These are phyloP conservation scores for Camillea tinctor DNA, from an alignment of 2,329 filamentous ascomycete genomes.

Conservation along the genomic window DNA sequence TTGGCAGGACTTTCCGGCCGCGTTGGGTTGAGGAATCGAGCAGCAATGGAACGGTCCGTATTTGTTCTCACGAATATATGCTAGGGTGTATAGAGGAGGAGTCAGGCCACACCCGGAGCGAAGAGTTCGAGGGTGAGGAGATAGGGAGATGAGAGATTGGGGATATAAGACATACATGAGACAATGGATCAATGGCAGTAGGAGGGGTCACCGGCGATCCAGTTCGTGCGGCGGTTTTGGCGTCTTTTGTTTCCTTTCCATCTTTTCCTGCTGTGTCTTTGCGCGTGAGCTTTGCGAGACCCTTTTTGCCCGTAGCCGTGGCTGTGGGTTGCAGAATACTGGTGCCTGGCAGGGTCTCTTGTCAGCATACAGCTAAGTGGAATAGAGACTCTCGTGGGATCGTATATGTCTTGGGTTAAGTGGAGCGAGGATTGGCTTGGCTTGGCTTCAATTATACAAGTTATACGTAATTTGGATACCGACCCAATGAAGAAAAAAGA, in stretches of 20 bases:
- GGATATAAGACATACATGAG: conserved; percentile 52
- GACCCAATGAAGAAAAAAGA: not conserved
- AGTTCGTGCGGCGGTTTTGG: conserved; percentile 17
- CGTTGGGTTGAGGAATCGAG: conserved; percentile 52
- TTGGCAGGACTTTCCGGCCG: conserved; percentile 51
- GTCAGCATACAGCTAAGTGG: conserved; percentile 5
- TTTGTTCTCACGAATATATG: conserved; percentile 44
- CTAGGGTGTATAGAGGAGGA: conserved; percentile 29
- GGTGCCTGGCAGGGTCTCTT: conserved; percentile 18
- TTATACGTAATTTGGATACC: too few relatives aligned
- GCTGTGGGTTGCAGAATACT: conserved; percentile 18
- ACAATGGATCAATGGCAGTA: conserved; percentile 63
- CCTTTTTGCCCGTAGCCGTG: conserved; percentile 21
- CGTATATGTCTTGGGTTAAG: too few relatives aligned
- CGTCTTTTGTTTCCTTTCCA: conserved; percentile 18
- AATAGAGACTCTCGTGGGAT: too few relatives aligned
- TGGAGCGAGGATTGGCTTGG: too few relatives aligned
- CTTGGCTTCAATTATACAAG: too few relatives aligned
- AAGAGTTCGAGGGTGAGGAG: not conserved
- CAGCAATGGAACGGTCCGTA: conserved; percentile 32
- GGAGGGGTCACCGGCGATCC: conserved; percentile 18
- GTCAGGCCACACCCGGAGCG: conserved; percentile 3
- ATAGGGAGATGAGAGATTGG: conserved; percentile 9
- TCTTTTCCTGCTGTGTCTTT: conserved; percentile 27
- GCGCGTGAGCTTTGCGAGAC: conserved; percentile 23